Evolutionary conservation across 441 rosid species (phyloP), one percentile per base, ranked within the genome.

Genomic region (Erodium moschatum): DNA sequence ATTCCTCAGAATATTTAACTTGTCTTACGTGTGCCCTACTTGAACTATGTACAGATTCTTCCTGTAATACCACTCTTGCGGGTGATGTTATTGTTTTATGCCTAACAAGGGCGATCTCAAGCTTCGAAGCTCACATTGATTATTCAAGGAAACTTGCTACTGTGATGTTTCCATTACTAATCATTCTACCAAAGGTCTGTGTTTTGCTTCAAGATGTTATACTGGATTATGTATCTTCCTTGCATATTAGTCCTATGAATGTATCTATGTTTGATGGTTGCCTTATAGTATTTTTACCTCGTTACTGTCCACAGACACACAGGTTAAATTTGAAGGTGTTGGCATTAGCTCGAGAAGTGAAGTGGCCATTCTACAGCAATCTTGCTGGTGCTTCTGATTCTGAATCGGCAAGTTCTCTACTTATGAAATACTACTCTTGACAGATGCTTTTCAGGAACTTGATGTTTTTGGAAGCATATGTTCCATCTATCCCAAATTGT

Each of bases 141-240:
- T 75, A 68, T 75, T 74, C 74, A 18, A 79, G 78, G 79, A 85
- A 89, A 83, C 74, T 92, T 67, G 85, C 97, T 76, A 76, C 94
- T 67, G 79, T 85, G 76, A 81, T 92, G 75, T 82, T 96, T 73
- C 97, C 96, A 1, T 81, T 90, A 60, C 96, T 95, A 54, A 81
- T 92, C 67, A 64, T 88, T 76, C 79, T 76, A 27, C 91, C 96
- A 1, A 83, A 89, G 98, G 99, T 89, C 69, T 70, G 69, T 33
- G 54, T 27, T 54, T 16, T 69, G 48, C 13, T 46, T 63, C 12
- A 18, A 52, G 70, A 67, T 35, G 33, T 72, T 67, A 6, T n/a
- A 12, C 56, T 75, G 67, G 27, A 24, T 61, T 61, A 11, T 27
- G 44, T 8, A 40, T 9, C 65, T 24, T 11, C 12, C 65, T 11